These are phyloP conservation scores for Mycosphaerella sp. DNA, from an alignment of 2,329 filamentous ascomycete genomes.

Conservation along the genomic window DNA sequence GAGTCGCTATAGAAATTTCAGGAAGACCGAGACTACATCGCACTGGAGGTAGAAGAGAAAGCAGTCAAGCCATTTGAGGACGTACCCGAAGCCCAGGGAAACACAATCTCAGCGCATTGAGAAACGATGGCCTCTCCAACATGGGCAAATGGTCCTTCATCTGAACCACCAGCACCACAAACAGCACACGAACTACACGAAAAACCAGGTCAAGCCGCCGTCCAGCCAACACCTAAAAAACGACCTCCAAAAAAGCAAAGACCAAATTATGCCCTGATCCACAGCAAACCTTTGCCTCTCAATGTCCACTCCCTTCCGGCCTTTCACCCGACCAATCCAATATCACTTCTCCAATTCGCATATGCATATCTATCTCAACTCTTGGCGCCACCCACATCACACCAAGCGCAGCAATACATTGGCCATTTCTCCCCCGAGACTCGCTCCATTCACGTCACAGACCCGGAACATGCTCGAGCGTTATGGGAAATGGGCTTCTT, in stretches of 20 bases:
- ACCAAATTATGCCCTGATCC: slow-evolving; percentile 67
- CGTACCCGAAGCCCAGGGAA: too few relatives aligned
- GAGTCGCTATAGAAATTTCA: too few relatives aligned
- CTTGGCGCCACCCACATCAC: slow-evolving; percentile 57
- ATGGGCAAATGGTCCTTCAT: not conserved
- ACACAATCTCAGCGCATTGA: too few relatives aligned
- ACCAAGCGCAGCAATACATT: slow-evolving; percentile 59
- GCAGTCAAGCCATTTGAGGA: too few relatives aligned
- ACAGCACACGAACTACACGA: slow-evolving; percentile 1
- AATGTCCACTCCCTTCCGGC: slow-evolving; percentile 76
- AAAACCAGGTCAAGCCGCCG: not conserved
- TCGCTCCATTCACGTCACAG: slow-evolving; percentile 75
- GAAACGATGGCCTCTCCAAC: too few relatives aligned
- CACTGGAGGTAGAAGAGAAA: too few relatives aligned
- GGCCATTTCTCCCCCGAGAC: slow-evolving; percentile 78
- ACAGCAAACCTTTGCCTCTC: slow-evolving; percentile 73
- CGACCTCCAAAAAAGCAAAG: slow-evolving; percentile 22
- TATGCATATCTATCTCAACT: slow-evolving; percentile 71
- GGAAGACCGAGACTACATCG: too few relatives aligned
- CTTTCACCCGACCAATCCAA: slow-evolving; percentile 85
- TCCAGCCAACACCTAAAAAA: slow-evolving; percentile 15
- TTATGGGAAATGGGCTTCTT: slow-evolving; percentile 98
- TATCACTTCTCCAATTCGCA: slow-evolving; percentile 76
- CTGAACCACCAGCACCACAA: not conserved
- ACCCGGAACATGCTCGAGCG: slow-evolving; percentile 66